A percentile compares a stretch with the other conserved stretches of the same genome.
phyloP scores from a whole-genome alignment of 2,329 filamentous ascomycete genomes.

The Massarina eburnea region DNA sequence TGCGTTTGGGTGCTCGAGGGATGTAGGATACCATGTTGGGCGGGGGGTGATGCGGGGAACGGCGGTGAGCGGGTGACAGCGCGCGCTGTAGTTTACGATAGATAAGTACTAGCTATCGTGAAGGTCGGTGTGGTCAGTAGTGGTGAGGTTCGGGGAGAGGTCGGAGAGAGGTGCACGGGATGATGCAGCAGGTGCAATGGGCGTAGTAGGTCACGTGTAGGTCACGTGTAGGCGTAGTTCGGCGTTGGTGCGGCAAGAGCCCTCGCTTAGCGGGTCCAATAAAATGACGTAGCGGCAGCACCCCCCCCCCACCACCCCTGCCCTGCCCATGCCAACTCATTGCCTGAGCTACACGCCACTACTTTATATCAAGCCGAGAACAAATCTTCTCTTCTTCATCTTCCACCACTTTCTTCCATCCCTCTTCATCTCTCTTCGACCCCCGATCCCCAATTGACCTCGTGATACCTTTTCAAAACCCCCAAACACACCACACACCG shows the following conservation, averaged over 20 bases:
- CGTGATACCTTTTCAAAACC: conserved; percentile 10
- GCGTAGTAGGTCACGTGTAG: too few relatives aligned
- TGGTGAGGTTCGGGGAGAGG: background rate
- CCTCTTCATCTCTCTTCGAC: background rate
- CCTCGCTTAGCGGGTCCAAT: conserved; percentile 1
- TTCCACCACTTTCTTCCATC: conserved; percentile 9
- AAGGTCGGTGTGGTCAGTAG: background rate
- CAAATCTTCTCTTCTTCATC: conserved; percentile 16
- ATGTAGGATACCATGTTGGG: conserved; percentile 12
- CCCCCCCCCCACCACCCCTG: conserved; percentile 13
- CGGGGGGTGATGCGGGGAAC: conserved; percentile 1
- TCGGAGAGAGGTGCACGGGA: background rate
- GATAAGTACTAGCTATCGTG: too few relatives aligned
- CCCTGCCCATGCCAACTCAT: conserved; percentile 30
- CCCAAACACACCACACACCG: conserved; percentile 10
- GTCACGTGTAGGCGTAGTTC: conserved; percentile 7
- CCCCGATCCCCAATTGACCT: conserved; percentile 20
- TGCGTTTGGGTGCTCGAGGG: conserved; percentile 1
- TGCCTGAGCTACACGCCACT: conserved; percentile 8
- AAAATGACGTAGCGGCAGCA: conserved; percentile 16
- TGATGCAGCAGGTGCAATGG: too few relatives aligned
- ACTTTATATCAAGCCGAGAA: conserved; percentile 26
- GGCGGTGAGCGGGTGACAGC: too few relatives aligned
- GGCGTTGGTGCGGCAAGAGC: conserved; percentile 7
- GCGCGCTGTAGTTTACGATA: too few relatives aligned